Evolutionary conservation across 2,329 filamentous ascomycete genomes (phyloP).

Genomic region (Geosmithia morbida): DNA sequence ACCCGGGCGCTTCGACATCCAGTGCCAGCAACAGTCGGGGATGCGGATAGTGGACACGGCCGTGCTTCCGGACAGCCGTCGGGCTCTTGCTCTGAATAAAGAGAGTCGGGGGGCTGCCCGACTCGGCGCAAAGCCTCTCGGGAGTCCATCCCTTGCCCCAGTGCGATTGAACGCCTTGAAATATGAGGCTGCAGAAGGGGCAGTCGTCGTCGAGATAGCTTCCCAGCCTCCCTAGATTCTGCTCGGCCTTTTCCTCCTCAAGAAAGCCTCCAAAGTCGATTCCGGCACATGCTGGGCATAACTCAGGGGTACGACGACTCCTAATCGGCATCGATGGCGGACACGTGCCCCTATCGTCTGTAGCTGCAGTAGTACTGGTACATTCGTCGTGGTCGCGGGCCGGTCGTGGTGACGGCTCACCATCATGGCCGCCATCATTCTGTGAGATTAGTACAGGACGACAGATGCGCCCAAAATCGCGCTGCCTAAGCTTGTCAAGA

Average conservation of each 20-base stretch:
- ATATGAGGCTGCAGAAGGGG: conserved; percentile 3
- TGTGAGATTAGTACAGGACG: not conserved
- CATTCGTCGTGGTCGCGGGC: not conserved
- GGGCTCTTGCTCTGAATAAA: conserved; percentile 5
- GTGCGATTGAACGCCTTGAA: not conserved
- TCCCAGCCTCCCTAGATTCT: conserved; percentile 1
- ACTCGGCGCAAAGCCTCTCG: conserved; percentile 1
- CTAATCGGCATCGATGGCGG: not conserved
- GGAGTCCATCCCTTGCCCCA: conserved; percentile 3
- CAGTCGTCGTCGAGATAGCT: conserved; percentile 1
- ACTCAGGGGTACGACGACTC: not conserved
- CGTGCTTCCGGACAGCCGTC: not conserved
- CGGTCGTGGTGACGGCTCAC: too few species aligned
- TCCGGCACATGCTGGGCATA: conserved; percentile 2
- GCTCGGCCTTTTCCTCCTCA: conserved; percentile 1
- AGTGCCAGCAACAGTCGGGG: conserved; percentile 3
- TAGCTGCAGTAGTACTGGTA: too few species aligned
- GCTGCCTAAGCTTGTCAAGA: not conserved
- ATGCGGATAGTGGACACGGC: conserved; percentile 1
- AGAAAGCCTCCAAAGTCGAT: conserved; percentile 3
- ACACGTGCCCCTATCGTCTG: too few species aligned
- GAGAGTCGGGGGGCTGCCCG: not conserved
- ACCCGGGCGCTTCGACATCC: conserved; percentile 1
- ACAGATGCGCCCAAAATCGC: not conserved
- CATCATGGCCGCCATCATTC: too few species aligned